These are phyloP conservation scores for Solanum acaule DNA, from an alignment of 257 asterid genomes.

Conservation along the genomic window DNA sequence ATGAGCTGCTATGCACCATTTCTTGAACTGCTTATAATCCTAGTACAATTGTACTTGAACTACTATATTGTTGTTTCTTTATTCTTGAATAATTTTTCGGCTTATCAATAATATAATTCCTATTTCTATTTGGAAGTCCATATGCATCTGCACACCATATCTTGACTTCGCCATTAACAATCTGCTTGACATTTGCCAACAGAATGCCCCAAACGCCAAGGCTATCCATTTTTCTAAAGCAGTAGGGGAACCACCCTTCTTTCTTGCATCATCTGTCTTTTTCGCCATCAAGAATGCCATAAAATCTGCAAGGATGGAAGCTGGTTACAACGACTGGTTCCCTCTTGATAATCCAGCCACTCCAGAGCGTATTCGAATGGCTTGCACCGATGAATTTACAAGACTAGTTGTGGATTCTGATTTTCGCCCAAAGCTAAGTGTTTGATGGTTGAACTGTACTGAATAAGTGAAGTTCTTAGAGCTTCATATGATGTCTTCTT, in stretches of 20 bases:
- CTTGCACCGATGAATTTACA: constrained; percentile 68
- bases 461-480: not conserved
- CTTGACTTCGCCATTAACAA: not conserved
- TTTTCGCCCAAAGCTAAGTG: constrained; percentile 65
- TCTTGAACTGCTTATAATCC: not conserved
- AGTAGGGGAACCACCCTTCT: constrained; percentile 97
- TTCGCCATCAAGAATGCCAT: constrained; percentile 89
- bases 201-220: constrained; percentile 74
- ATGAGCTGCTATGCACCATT: not conserved
- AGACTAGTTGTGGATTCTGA: constrained; percentile 26
- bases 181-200: constrained; percentile 2
- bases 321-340: constrained; percentile 64
- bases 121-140: not conserved
- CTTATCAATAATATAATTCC: not conserved
- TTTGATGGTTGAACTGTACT: constrained; percentile 10
- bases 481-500: not conserved
- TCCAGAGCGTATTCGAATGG: constrained; percentile 95
- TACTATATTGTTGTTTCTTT: not conserved
- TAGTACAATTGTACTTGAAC: not conserved
- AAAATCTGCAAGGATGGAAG: constrained; percentile 66
- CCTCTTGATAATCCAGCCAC: constrained; percentile 89
- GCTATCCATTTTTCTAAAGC: constrained; percentile 97
- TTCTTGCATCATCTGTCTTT: constrained; percentile 70
- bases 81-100: not conserved
- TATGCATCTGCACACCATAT: not conserved